Base-by-base conservation (phyloP, 2,329 filamentous ascomycete genomes). In the Penicillium vulpinum region DNA sequence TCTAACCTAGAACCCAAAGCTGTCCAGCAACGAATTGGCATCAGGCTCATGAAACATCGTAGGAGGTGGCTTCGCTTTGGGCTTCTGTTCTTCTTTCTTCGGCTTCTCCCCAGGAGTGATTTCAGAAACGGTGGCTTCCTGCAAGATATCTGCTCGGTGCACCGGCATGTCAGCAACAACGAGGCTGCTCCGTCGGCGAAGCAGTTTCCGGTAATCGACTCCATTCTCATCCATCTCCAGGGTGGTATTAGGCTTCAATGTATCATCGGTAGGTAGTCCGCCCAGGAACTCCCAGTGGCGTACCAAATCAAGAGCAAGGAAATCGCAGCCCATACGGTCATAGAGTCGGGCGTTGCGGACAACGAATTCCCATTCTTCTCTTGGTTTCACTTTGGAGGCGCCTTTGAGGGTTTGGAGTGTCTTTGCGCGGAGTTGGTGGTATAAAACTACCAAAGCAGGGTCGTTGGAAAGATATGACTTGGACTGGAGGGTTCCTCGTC, bases 1-100 rank as follows among this genome's bases (percentile, higher is more conserved):
- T n/a, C 41, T 24, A 56, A 45, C 21, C 73, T 75, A 97, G 71
- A 97, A 94, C 1, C 93, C 93, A 82, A 97, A 97, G 72, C 85
- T 92, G 79, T 97, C 93, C 66, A 97, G 80, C 69, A 99, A 76
- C 57, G 91, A 93, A 71, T 85, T 91, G 28, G 90, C 84, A 77
- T 96, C 92, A n/a, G 94, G 94, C 74, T 99, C 94, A 66, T 95
- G 83, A 72, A 97, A 97, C 61, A 88, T 86, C 21, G 88, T 91
- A 1, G 91, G 86, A 16, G 87, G 82, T 15, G 84, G 81, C 67
- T 88, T 83, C 59, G 78, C 75, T 65, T 67, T 75, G 63, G 73
- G 69, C 31, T 51, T 76, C 65, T 56, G 72, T 64, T 75, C 70
- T 41, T 75, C 70, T 43, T 67, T 58, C 28, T 67, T 62, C 26